These are phyloP conservation scores for Meyerozyma smithsonii DNA, from an alignment of 1,139 yeast genomes.

Conservation along the genomic window DNA sequence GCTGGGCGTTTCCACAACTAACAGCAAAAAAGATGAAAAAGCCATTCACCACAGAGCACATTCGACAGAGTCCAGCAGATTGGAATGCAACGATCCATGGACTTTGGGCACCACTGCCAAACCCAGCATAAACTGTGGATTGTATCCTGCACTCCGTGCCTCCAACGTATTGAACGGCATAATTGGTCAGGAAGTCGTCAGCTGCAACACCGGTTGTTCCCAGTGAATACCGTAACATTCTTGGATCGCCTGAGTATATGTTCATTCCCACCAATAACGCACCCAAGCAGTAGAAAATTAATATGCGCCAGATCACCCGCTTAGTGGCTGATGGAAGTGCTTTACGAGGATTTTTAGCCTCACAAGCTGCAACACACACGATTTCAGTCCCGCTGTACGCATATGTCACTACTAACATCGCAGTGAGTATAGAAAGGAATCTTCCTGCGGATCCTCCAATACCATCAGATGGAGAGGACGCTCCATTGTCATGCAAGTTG, in stretches of 20 bases:
- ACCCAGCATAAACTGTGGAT: slow-evolving; percentile 41
- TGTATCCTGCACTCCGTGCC: slow-evolving; percentile 33
- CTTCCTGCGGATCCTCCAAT: slow-evolving; percentile 64
- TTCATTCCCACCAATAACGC: slow-evolving; percentile 70
- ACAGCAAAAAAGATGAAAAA: slow-evolving; percentile 71
- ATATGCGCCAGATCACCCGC: slow-evolving; percentile 68
- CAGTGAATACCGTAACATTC: slow-evolving; percentile 51
- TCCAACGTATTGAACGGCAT: slow-evolving; percentile 37
- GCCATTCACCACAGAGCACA: slow-evolving; percentile 60
- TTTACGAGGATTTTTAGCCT: slow-evolving; percentile 74
- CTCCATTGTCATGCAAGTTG: slow-evolving; percentile 52
- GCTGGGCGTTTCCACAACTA: slow-evolving; percentile 70
- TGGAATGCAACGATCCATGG: slow-evolving; percentile 83
- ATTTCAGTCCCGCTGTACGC: slow-evolving; percentile 80
- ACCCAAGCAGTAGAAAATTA: slow-evolving; percentile 63
- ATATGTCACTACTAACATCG: slow-evolving; percentile 61
- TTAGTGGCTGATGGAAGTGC: slow-evolving; percentile 76
- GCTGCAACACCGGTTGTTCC: slow-evolving; percentile 29
- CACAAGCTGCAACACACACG: slow-evolving; percentile 83
- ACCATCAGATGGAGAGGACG: slow-evolving; percentile 39
- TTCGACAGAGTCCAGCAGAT: slow-evolving; percentile 58
- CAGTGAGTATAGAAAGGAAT: slow-evolving; percentile 59
- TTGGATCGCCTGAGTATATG: slow-evolving; percentile 71
- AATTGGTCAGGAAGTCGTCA: slow-evolving; percentile 20
- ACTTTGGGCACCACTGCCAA: slow-evolving; percentile 58